Evolutionary conservation across 345 rosid genomes (phyloP).

Genomic region (Durio zibethinus): DNA sequence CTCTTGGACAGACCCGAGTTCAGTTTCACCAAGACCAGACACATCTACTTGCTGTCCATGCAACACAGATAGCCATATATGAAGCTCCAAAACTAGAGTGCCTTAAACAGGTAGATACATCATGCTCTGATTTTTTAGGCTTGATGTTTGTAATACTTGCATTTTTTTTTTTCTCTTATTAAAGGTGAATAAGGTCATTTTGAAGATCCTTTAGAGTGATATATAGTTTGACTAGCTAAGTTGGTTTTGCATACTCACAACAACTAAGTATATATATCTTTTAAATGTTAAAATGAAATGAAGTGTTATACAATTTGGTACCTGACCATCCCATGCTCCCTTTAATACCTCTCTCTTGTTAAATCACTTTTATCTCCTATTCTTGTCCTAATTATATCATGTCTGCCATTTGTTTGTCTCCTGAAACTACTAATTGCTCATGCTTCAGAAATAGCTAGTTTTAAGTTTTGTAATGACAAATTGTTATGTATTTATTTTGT

Average conservation of each 20-base stretch:
- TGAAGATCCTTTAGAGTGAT: neutral
- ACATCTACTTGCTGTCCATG: constrained; percentile 38
- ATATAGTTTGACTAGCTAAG: neutral
- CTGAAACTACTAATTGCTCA: neutral
- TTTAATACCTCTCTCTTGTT: neutral
- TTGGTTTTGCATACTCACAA: neutral
- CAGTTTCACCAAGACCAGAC: constrained; percentile 44
- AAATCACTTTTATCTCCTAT: neutral
- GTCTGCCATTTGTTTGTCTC: neutral
- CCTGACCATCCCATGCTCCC: neutral
- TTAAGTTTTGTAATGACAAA: neutral
- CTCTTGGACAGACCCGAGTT: constrained; percentile 38
- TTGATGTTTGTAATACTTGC: neutral
- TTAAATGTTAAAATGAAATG: neutral
- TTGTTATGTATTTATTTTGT: neutral
- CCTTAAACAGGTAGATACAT: constrained; percentile 30
- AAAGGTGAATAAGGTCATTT: neutral
- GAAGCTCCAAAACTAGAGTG: constrained; percentile 39
- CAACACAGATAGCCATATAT: constrained; percentile 37
- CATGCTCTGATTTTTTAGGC: neutral
- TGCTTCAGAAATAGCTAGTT: neutral
- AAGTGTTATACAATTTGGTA: neutral
- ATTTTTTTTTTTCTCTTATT: neutral
- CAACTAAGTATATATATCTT: too few relatives aligned
- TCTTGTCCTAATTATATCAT: neutral